Evolutionary conservation across 257 asterid species (phyloP).

Genomic region (Capsicum chinense): DNA sequence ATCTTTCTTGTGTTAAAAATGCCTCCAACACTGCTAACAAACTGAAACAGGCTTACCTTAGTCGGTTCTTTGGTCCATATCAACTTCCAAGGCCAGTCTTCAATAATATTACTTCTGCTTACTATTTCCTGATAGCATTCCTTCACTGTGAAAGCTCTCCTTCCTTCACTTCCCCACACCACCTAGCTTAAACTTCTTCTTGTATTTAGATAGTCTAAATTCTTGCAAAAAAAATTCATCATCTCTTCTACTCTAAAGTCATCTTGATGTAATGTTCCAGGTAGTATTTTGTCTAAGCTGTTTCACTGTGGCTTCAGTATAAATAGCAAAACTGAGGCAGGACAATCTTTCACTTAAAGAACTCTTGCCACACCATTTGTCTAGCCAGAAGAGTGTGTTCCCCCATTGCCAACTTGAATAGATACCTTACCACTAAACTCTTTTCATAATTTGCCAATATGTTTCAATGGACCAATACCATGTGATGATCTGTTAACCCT

Average conservation of each 20-base stretch:
- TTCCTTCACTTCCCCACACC: too few species aligned
- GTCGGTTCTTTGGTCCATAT: too few species aligned
- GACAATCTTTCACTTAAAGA: not conserved
- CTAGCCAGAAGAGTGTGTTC: not conserved
- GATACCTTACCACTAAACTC: not conserved
- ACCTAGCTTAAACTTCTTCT: too few species aligned
- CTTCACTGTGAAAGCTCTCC: too few species aligned
- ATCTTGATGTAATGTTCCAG: not conserved
- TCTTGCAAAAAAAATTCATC: not conserved
- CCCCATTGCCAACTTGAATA: not conserved
- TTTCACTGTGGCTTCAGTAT: not conserved
- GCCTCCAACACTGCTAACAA: too few species aligned
- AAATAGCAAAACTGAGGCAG: not conserved
- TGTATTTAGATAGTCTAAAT: not conserved
- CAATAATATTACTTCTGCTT: too few species aligned
- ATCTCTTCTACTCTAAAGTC: not conserved
- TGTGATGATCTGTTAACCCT: not conserved
- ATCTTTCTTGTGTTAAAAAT: too few species aligned
- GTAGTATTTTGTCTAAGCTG: conserved; percentile 14
- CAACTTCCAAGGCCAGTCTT: too few species aligned
- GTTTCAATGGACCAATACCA: not conserved
- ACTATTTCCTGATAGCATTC: too few species aligned
- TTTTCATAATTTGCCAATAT: not conserved
- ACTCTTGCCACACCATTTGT: not conserved
- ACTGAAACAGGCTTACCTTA: too few species aligned